Percentiles rank a stretch among this genome's conserved stretches.
Evolutionary conservation across 2,329 filamentous ascomycete species (phyloP).

Genomic region (Aspergillus latus): DNA sequence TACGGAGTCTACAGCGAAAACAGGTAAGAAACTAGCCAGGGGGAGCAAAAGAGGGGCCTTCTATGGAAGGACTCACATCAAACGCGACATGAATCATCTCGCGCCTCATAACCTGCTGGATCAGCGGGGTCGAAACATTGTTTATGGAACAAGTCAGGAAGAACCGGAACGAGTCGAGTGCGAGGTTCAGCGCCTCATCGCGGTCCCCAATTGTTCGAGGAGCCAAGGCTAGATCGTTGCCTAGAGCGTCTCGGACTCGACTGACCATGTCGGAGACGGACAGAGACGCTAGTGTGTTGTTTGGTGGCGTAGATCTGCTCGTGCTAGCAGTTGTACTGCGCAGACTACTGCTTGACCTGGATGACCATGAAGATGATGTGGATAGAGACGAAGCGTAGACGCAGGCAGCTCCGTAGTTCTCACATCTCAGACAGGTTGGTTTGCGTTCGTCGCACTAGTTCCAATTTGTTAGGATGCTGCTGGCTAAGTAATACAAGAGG

Average conservation of each 20-base stretch:
- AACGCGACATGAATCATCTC: slow-evolving; percentile 30
- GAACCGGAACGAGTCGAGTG: slow-evolving; percentile 23
- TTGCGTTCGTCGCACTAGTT: slow-evolving; percentile 32
- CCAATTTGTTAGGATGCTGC: not conserved
- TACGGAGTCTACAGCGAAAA: slow-evolving; percentile 23
- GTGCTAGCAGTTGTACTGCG: not conserved
- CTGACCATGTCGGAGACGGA: slow-evolving; percentile 19
- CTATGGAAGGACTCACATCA: slow-evolving; percentile 14
- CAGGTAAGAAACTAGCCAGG: no score
- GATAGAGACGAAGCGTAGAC: slow-evolving; percentile 17
- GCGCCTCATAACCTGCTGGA: slow-evolving; percentile 23
- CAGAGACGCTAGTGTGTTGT: slow-evolving; percentile 15
- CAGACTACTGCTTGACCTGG: not conserved
- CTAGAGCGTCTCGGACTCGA: slow-evolving; percentile 16
- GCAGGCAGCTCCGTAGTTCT: slow-evolving; percentile 25
- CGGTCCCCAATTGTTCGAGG: slow-evolving; percentile 3
- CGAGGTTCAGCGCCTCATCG: slow-evolving; percentile 6
- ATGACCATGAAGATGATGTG: not conserved
- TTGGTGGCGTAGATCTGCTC: not conserved
- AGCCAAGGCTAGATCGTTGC: slow-evolving; percentile 2
- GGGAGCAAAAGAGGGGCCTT: no score
- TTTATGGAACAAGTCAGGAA: slow-evolving; percentile 20
- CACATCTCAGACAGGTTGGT: slow-evolving; percentile 28
- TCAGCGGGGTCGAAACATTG: slow-evolving; percentile 13
- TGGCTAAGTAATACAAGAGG: not conserved